Percentiles rank a stretch among this genome's conserved stretches.
phyloP scores from a whole-genome alignment of 352 stramenopile genomes.

The Globisporangium solare region DNA sequence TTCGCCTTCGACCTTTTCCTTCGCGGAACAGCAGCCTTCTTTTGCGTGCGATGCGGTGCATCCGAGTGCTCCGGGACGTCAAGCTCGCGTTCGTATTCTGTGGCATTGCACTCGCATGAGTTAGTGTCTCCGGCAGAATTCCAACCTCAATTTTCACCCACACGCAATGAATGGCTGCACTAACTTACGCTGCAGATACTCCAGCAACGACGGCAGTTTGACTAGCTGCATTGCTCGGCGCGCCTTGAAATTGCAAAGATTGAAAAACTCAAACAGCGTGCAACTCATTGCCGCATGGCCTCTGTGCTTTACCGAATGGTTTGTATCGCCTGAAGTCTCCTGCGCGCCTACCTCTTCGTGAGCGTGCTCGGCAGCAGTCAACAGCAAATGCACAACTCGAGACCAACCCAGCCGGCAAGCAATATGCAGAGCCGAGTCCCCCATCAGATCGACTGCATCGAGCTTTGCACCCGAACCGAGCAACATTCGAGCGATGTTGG shows the following conservation, averaged over 20 bases:
- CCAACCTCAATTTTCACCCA: no score
- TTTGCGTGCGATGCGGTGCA: no score
- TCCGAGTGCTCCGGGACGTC: no score
- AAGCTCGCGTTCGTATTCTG: no score
- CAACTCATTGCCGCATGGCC: background rate
- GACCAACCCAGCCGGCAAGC: conserved; percentile 39
- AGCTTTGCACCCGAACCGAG: conserved; percentile 35
- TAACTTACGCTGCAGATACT: conserved; percentile 23
- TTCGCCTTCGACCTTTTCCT: no score
- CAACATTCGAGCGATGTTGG: conserved; percentile 26
- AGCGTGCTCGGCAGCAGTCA: conserved; percentile 21
- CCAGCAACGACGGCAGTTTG: conserved; percentile 29
- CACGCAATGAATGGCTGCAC: no score
- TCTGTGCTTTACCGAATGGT: background rate
- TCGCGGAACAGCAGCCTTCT: no score
- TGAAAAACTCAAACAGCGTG: conserved; percentile 29
- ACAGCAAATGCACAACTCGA: conserved; percentile 35
- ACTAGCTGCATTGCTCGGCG: conserved; percentile 42
- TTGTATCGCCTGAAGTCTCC: conserved; percentile 1
- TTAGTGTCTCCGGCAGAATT: no score
- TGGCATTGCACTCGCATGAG: no score
- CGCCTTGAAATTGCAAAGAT: conserved; percentile 43
- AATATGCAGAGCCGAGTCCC: conserved; percentile 51
- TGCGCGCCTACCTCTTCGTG: background rate
- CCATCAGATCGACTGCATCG: conserved; percentile 30